Conservation (phyloP, 495 filamentous ascomycete species). For the Neurospora sp. region DNA sequence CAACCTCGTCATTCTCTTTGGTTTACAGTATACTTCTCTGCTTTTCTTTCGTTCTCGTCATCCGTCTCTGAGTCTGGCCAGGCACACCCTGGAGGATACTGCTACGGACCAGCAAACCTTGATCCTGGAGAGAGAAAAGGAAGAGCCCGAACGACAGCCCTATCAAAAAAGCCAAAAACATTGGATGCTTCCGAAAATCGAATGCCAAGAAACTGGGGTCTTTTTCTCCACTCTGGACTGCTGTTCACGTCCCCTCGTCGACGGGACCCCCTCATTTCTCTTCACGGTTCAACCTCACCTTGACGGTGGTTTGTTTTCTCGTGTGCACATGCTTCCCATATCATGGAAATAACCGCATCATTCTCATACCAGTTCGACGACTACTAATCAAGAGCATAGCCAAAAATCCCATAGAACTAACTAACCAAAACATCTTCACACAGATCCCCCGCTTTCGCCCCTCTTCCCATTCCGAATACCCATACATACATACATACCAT, state of each 20-base stretch:
- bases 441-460: neutral
- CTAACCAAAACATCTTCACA: too few species aligned
- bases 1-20: neutral
- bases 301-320: neutral
- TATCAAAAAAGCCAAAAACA: neutral
- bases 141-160: neutral
- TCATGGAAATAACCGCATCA: neutral
- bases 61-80: neutral
- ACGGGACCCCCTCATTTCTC: neutral
- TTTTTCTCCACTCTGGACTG: neutral
- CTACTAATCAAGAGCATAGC: neutral
- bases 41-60: neutral
- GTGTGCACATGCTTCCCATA: neutral
- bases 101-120: neutral
- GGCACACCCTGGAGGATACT: neutral
- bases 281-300: neutral
- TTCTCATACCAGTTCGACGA: neutral
- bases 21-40: neutral
- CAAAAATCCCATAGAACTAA: neutral
- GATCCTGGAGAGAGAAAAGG: neutral
- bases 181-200: neutral
- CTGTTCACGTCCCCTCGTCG: neutral
- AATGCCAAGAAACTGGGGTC: neutral
- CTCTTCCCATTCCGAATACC: neutral
- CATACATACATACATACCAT: too few species aligned